A percentile compares a stretch with the other conserved stretches of the same genome.
Conservation (phyloP, 306 rosid species). For the Psophocarpus tetragonolobus region DNA sequence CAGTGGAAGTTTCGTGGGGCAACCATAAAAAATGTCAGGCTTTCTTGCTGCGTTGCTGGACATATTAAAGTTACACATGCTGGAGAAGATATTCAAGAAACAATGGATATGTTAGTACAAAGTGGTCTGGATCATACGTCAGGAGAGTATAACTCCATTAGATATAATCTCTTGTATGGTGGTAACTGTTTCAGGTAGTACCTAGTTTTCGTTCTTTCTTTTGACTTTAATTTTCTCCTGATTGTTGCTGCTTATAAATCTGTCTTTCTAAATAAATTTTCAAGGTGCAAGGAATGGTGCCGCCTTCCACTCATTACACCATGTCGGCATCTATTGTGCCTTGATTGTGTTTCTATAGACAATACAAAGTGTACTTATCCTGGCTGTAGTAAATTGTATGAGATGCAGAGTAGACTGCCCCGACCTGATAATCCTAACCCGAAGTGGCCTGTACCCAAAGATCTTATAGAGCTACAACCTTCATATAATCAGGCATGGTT, state of each 20-base stretch:
- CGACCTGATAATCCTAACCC: slow-evolving; percentile 96
- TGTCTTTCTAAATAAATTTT: slow-evolving; percentile 21
- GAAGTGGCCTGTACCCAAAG: slow-evolving; percentile 96
- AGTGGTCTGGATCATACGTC: slow-evolving; percentile 69
- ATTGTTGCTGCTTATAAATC: slow-evolving; percentile 19
- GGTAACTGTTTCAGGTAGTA: slow-evolving; percentile 80
- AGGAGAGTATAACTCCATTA: slow-evolving; percentile 72
- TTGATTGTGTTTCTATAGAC: slow-evolving; percentile 85
- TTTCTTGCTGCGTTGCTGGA: slow-evolving; percentile 96
- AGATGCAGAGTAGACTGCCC: slow-evolving; percentile 77
- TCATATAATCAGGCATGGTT: slow-evolving; percentile 89
- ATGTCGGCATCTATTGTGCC: slow-evolving; percentile 89
- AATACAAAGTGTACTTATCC: slow-evolving; percentile 80
- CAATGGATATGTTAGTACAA: slow-evolving; percentile 84
- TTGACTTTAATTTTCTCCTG: slow-evolving; percentile 3
- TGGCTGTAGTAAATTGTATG: slow-evolving; percentile 79
- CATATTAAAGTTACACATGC: slow-evolving; percentile 96
- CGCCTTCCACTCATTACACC: slow-evolving; percentile 94
- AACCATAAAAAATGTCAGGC: slow-evolving; percentile 80
- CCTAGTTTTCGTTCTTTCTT: slow-evolving; percentile 32
- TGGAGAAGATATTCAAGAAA: slow-evolving; percentile 97
- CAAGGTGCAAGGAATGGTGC: slow-evolving; percentile 94
- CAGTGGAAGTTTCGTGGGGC: slow-evolving; percentile 88
- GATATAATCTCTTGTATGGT: slow-evolving; percentile 70
- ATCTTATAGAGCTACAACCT: slow-evolving; percentile 97